phyloP scores from a whole-genome alignment of 306 rosid genomes.

The Mimosa pudica region DNA sequence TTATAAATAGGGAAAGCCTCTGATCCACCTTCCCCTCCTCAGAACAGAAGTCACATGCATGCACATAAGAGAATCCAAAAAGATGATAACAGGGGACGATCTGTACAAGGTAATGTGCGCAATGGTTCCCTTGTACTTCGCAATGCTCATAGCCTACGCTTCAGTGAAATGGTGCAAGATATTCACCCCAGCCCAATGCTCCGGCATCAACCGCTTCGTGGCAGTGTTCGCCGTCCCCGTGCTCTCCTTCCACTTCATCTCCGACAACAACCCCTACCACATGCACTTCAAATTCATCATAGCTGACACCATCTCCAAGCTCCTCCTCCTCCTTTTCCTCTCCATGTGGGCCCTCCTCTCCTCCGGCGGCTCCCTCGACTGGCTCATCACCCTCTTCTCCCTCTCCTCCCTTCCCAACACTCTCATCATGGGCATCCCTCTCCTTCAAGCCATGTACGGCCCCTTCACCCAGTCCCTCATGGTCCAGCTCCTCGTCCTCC shows the following conservation, averaged over 20 bases:
- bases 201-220: constrained; percentile 88
- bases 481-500: constrained; percentile 91
- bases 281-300: constrained; percentile 76
- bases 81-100: constrained; percentile 68
- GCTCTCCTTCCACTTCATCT: constrained; percentile 86
- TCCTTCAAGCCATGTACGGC: constrained; percentile 90
- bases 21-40: neutral
- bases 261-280: constrained; percentile 73
- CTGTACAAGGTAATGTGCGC: constrained; percentile 94
- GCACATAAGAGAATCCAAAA: neutral
- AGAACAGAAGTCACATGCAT: no score
- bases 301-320: constrained; percentile 72
- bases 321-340: constrained; percentile 56
- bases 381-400: constrained; percentile 86
- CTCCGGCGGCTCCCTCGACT: constrained; percentile 66
- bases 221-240: constrained; percentile 87
- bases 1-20: neutral
- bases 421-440: constrained; percentile 90
- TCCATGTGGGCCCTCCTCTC: constrained; percentile 56
- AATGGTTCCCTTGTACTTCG: constrained; percentile 80
- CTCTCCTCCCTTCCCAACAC: constrained; percentile 82
- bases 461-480: constrained; percentile 67
- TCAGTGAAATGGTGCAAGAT: constrained; percentile 96
- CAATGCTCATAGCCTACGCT: constrained; percentile 84
- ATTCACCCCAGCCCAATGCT: constrained; percentile 80